Evolutionary conservation across 805 yeast genomes (phyloP).

Genomic region (Ogataea minuta): DNA sequence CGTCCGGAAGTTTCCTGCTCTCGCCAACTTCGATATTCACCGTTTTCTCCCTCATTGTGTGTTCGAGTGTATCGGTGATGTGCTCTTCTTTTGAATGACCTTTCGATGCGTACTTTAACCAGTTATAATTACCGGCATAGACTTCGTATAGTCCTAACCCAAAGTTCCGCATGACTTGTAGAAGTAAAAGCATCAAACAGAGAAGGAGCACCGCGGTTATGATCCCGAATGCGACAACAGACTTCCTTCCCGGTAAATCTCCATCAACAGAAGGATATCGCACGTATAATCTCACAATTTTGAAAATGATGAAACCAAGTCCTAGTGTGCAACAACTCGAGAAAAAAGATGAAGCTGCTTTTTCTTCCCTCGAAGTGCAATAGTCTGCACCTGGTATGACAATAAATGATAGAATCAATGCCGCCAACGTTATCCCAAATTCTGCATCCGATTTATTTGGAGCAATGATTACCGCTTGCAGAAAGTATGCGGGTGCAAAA

Average conservation of each 20-base stretch:
- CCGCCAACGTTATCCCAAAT: conserved; percentile 38
- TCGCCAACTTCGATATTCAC: not conserved
- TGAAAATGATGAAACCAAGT: conserved; percentile 40
- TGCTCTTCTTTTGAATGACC: not conserved
- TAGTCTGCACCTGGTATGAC: conserved; percentile 37
- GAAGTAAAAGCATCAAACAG: conserved; percentile 23
- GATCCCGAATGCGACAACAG: conserved; percentile 41
- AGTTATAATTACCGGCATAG: conserved; percentile 17
- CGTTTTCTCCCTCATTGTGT: not conserved
- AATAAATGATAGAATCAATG: conserved; percentile 27
- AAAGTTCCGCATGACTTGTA: conserved; percentile 15
- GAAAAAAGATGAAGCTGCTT: conserved; percentile 24
- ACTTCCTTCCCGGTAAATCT: conserved; percentile 42
- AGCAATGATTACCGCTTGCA: conserved; percentile 38
- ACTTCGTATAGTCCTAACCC: conserved; percentile 14
- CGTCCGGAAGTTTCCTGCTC: no score
- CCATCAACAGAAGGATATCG: conserved; percentile 22
- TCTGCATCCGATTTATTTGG: conserved; percentile 36
- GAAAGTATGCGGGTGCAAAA: conserved; percentile 44
- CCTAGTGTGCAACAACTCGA: conserved; percentile 33
- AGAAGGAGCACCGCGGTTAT: conserved; percentile 36
- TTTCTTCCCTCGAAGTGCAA: conserved; percentile 35
- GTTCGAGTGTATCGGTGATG: no score
- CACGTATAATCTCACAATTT: conserved; percentile 37
- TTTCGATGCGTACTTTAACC: conserved; percentile 8